Base-by-base conservation (phyloP, 148 eudicot genomes). In the Simmondsia chinensis region DNA sequence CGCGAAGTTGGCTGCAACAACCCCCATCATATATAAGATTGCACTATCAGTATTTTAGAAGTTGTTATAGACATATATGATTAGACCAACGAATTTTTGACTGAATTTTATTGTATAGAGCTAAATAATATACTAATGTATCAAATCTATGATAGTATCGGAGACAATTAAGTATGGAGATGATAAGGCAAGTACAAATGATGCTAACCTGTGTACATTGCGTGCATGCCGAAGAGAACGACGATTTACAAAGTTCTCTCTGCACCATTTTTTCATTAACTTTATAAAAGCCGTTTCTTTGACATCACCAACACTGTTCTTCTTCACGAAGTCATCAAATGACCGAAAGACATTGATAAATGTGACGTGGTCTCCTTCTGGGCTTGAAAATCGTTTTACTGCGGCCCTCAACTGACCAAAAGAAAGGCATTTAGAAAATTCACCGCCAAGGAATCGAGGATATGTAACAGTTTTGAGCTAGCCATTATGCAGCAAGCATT, bases 211-310 rank as follows among this genome's bases (percentile, higher is more conserved):
- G 81, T 85, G 85, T 46, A 85, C 68, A 50, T 89, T 94, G 46
- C 85, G 94, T 44, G 97, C 94, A 64, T 85, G 95, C 59, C 64
- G 67, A 43, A 89, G 35, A 17, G 95, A 85, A 50, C 95, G 95
- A 42, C 72, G 65, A 60, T 84, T 89, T 32, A 89, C 62, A 45
- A 76, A 89, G 56, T 89, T 89, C 32, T 79, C 87, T 56, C 76
- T 78, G 80, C 97, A 81, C 97, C 95, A 85, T 58, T 74, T 85
- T 49, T 76, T 71, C 33, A 85, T 46, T 52, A n/a, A n/a, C n/a
- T 50, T 65, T 54, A 81, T 89, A 51, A 76, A 76, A 52, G 65
- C 64, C 50, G 79, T 89, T 28, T 81, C 95, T 53, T 59, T 63
- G 61, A 50, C 69, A 55, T 46, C 53, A 6, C 63, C 50, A 5